Conservation (phyloP, 208 protist species). For the Blechomonas ayalai region DNA sequence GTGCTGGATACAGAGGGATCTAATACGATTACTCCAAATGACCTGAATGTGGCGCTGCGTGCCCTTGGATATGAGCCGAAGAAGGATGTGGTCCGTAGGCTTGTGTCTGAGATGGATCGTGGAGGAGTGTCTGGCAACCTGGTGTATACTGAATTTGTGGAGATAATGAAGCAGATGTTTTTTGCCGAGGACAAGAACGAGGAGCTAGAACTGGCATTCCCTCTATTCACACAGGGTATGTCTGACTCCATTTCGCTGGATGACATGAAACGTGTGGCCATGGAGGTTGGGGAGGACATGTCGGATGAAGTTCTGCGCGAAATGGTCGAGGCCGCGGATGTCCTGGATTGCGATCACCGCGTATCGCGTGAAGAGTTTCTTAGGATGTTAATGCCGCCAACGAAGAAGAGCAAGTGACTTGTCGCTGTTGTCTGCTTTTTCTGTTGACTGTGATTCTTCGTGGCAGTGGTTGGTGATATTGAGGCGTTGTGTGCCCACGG, state of each 20-base stretch:
- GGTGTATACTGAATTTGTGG: conserved; percentile 84
- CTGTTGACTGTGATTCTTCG: neutral
- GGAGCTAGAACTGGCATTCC: conserved; percentile 92
- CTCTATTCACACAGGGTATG: conserved; percentile 92
- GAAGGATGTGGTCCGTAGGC: conserved; percentile 86
- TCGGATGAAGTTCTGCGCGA: conserved; percentile 94
- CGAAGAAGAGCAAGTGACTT: conserved; percentile 3
- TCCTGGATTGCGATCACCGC: conserved; percentile 89
- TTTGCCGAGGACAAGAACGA: conserved; percentile 84
- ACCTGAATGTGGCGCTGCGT: conserved; percentile 92
- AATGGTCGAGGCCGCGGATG: conserved; percentile 94
- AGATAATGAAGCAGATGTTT: conserved; percentile 88
- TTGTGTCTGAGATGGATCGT: conserved; percentile 91
- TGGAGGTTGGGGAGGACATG: conserved; percentile 93
- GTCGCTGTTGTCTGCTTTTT: neutral
- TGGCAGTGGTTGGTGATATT: no score
- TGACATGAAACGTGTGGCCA: conserved; percentile 93
- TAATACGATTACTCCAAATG: conserved; percentile 89
- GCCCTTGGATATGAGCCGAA: conserved; percentile 94
- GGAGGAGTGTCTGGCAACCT: conserved; percentile 88
- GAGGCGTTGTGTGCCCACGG: no score
- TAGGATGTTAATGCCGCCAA: conserved; percentile 78
- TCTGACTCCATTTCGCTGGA: conserved; percentile 95
- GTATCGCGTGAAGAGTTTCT: conserved; percentile 94
- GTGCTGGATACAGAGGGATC: conserved; percentile 93